Evolutionary conservation across 495 filamentous ascomycete genomes (phyloP).

Genomic region (Chaetomium tenue): DNA sequence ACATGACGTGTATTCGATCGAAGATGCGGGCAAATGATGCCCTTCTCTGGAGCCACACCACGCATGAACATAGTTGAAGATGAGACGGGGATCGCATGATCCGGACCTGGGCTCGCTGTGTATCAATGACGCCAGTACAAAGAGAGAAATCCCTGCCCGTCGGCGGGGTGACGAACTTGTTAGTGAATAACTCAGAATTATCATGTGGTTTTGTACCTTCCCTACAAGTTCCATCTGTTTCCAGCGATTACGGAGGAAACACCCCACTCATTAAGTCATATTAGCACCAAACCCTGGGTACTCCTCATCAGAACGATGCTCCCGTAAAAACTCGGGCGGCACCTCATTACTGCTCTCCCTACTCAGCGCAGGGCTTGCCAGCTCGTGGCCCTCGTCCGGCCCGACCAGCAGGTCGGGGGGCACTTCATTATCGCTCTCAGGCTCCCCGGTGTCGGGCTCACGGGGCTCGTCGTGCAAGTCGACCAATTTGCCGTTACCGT

Average conservation of each 20-base stretch:
- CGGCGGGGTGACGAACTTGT: no score
- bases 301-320: constrained; percentile 26
- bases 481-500: constrained; percentile 43
- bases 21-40: no score
- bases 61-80: no score
- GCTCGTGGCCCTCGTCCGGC: neutral
- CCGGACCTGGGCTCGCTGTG: no score
- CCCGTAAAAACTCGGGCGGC: constrained; percentile 42
- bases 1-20: no score
- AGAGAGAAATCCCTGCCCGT: no score
- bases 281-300: neutral
- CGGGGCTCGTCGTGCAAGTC: constrained; percentile 35
- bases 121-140: no score
- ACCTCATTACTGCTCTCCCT: constrained; percentile 42
- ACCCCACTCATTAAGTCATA: neutral
- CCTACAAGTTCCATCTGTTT: neutral
- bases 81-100: no score
- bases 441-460: constrained; percentile 22
- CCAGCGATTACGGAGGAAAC: neutral
- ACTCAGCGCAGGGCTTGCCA: constrained; percentile 18
- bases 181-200: no score
- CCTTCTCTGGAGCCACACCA: no score
- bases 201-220: no score
- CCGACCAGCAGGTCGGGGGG: constrained; percentile 38
- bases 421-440: constrained; percentile 41